Evolutionary conservation across 768 basidiomycete species (phyloP).

Genomic region (Panellus pusillus): DNA sequence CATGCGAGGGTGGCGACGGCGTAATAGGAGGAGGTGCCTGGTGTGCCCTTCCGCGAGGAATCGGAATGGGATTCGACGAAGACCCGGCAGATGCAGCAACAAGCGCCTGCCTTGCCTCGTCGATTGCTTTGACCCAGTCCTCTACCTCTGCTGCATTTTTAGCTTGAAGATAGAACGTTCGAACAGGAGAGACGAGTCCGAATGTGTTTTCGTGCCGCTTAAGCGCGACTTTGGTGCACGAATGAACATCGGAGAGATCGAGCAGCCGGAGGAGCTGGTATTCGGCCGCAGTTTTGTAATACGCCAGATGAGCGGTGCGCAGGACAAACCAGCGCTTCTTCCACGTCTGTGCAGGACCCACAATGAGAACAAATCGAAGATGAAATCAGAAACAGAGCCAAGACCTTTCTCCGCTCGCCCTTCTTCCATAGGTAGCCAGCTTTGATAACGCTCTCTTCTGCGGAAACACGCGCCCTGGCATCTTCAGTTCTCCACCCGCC

Average conservation of each 20-base stretch:
- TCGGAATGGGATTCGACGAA: conserved; percentile 52
- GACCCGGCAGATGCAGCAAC: conserved; percentile 63
- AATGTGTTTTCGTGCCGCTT: conserved; percentile 91
- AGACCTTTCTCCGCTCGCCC: conserved; percentile 93
- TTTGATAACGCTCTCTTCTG: conserved; percentile 76
- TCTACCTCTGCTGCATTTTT: conserved; percentile 68
- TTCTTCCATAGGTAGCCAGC: conserved; percentile 97
- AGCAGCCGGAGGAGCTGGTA: conserved; percentile 89
- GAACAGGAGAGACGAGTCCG: conserved; percentile 84
- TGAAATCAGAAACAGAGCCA: conserved; percentile 24
- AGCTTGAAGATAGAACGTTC: conserved; percentile 92
- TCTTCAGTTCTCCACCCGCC: conserved; percentile 64
- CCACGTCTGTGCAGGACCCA: conserved; percentile 72
- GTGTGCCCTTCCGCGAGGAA: conserved; percentile 37
- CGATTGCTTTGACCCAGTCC: conserved; percentile 82
- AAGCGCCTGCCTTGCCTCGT: conserved; percentile 67
- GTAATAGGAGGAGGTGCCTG: conserved; percentile 36
- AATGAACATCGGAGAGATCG: conserved; percentile 85
- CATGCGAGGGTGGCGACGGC: conserved; percentile 49
- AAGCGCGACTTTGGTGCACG: conserved; percentile 81
- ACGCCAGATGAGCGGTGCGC: conserved; percentile 87
- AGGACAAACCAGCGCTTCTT: conserved; percentile 99
- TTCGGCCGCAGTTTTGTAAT: conserved; percentile 95
- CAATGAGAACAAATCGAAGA: not conserved
- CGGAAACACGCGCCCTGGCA: conserved; percentile 46